These are phyloP conservation scores for Pleurotus tuoliensis DNA, from an alignment of 768 basidiomycete genomes.

Conservation along the genomic window DNA sequence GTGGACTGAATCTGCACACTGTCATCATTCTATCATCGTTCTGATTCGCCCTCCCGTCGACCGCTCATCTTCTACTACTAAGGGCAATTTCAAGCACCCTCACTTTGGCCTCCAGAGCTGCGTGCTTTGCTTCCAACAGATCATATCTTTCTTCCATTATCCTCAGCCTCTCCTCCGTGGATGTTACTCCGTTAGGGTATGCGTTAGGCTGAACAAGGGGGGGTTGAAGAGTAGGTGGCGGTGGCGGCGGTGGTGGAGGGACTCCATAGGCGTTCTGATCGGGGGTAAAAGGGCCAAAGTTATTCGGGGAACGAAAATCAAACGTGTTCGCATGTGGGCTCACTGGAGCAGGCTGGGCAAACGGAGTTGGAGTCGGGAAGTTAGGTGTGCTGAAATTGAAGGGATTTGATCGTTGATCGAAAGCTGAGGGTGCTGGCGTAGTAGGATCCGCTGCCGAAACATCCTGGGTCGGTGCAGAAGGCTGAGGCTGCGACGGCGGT, in stretches of 20 bases:
- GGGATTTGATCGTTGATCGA: background rate
- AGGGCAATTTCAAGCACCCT: slow-evolving; percentile 5
- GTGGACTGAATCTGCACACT: background rate
- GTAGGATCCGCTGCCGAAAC: background rate
- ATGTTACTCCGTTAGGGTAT: background rate
- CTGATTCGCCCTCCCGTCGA: background rate
- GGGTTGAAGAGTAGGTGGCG: background rate
- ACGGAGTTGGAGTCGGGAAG: too few relatives aligned
- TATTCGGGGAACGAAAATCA: too few relatives aligned
- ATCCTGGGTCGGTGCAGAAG: background rate
- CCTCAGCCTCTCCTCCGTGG: background rate
- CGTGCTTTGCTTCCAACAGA: slow-evolving; percentile 4
- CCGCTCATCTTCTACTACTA: background rate
- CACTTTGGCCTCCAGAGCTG: slow-evolving; percentile 1
- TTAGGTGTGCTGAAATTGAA: too few relatives aligned
- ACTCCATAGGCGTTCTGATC: too few relatives aligned
- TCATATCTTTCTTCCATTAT: slow-evolving; percentile 1
- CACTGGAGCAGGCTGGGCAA: too few relatives aligned
- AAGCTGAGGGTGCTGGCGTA: background rate
- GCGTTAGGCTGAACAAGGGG: too few relatives aligned
- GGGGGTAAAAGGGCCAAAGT: too few relatives aligned
- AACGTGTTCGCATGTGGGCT: too few relatives aligned
- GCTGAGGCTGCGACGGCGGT: background rate
- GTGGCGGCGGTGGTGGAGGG: background rate
- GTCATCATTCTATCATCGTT: background rate